Evolutionary conservation across 768 basidiomycete genomes (phyloP).

Genomic region (Mycena filopes): DNA sequence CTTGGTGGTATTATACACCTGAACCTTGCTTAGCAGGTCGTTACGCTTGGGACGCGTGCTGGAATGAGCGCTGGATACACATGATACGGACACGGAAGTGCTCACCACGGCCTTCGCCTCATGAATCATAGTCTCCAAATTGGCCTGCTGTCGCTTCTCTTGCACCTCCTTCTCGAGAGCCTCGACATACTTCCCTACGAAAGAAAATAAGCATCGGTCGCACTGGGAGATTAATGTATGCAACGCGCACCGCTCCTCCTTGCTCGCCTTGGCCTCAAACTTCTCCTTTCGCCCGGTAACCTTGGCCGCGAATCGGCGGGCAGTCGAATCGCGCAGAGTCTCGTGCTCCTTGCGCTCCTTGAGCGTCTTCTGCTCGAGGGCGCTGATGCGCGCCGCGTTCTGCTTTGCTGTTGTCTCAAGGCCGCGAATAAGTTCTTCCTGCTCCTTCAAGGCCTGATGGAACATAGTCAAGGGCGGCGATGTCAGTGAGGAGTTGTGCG

Average conservation of each 20-base stretch:
- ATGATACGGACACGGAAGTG: conserved; percentile 4
- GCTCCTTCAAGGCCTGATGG: conserved; percentile 50
- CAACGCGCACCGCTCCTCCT: conserved; percentile 53
- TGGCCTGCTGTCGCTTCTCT: conserved; percentile 47
- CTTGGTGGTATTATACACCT: conserved; percentile 41
- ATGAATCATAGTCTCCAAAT: conserved; percentile 43
- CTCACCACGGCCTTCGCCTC: conserved; percentile 52
- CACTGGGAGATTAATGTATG: too few species aligned
- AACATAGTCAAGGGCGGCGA: conserved; percentile 53
- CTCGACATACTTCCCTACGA: conserved; percentile 57
- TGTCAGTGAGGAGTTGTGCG: conserved; percentile 43
- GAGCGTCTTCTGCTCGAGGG: conserved; percentile 49
- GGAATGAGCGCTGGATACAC: background rate
- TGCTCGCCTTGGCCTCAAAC: conserved; percentile 52
- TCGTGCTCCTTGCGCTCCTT: conserved; percentile 59
- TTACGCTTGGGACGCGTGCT: background rate
- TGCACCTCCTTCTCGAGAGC: conserved; percentile 54
- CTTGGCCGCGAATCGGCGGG: conserved; percentile 50
- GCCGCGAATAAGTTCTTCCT: conserved; percentile 47
- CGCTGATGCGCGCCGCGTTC: conserved; percentile 39
- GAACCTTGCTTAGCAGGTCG: background rate
- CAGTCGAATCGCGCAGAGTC: conserved; percentile 51
- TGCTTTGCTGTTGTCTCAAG: conserved; percentile 42
- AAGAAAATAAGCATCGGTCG: too few species aligned
- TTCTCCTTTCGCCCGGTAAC: conserved; percentile 54